Conservation (phyloP, 805 yeast species). For the Metschnikowia similis region DNA sequence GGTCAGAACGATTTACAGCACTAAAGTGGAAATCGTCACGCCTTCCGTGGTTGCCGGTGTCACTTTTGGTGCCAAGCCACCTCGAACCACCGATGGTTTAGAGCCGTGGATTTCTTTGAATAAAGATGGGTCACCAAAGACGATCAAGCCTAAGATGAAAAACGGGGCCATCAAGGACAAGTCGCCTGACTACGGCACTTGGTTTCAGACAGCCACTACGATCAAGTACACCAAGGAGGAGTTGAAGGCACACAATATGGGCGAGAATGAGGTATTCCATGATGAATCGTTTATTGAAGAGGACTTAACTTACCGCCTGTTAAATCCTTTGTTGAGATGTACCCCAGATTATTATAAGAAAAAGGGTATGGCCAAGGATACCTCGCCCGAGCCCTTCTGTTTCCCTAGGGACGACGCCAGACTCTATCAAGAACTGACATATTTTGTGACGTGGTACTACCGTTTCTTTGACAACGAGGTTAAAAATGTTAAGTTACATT, state of each 20-base stretch:
- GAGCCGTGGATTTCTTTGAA: slow-evolving; percentile 80
- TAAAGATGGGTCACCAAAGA: slow-evolving; percentile 74
- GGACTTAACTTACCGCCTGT: slow-evolving; percentile 64
- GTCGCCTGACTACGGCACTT: slow-evolving; percentile 70
- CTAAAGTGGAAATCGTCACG: slow-evolving; percentile 52
- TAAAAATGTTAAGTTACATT: slow-evolving; percentile 60
- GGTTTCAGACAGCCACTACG: slow-evolving; percentile 68
- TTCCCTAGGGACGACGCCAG: slow-evolving; percentile 63
- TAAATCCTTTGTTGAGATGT: slow-evolving; percentile 81
- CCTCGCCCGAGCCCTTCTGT: slow-evolving; percentile 75
- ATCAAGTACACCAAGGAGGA: slow-evolving; percentile 54
- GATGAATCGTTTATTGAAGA: slow-evolving; percentile 59
- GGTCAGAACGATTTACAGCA: slow-evolving; percentile 64
- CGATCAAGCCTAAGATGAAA: slow-evolving; percentile 70
- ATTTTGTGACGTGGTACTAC: slow-evolving; percentile 81
- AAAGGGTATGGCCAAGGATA: slow-evolving; percentile 57
- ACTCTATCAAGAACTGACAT: slow-evolving; percentile 57
- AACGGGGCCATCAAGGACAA: slow-evolving; percentile 65
- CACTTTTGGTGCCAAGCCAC: slow-evolving; percentile 65
- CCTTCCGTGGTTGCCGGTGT: slow-evolving; percentile 64
- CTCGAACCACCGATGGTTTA: slow-evolving; percentile 63
- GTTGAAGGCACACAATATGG: slow-evolving; percentile 70
- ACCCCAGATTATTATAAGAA: slow-evolving; percentile 70
- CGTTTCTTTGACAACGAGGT: slow-evolving; percentile 54
- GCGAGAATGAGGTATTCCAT: slow-evolving; percentile 50